These are phyloP conservation scores for Hanseniaspora mollemarum DNA, from an alignment of 805 yeast genomes.

Conservation along the genomic window DNA sequence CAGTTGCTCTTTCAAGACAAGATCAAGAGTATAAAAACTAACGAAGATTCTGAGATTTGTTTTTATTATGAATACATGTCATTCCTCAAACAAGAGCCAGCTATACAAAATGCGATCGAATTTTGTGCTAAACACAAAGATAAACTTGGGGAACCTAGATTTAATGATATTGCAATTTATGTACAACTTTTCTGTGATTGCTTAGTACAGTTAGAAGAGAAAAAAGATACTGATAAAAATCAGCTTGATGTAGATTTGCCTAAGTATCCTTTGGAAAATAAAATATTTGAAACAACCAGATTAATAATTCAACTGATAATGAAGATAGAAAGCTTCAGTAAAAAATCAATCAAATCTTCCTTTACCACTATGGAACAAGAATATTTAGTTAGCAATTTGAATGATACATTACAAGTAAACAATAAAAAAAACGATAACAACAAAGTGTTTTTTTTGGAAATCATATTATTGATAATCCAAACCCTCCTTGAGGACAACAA, in stretches of 20 bases:
- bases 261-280: neutral
- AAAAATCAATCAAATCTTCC: neutral
- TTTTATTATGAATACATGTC: neutral
- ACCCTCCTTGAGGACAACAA: slow-evolving; percentile 1
- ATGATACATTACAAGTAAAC: neutral
- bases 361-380: neutral
- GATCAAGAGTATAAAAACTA: neutral
- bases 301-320: neutral
- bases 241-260: neutral
- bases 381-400: neutral
- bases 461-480: slow-evolving; percentile 1
- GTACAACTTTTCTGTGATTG: neutral
- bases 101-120: too few species aligned
- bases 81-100: neutral
- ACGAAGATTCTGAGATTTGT: neutral
- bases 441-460: neutral
- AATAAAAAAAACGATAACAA: neutral
- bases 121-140: too few species aligned
- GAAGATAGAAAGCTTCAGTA: neutral
- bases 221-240: neutral
- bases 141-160: neutral
- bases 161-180: neutral
- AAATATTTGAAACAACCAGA: neutral
- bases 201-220: neutral
- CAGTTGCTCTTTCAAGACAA: neutral